Percentiles rank a stretch among this genome's conserved stretches.
Conservation (phyloP, 805 yeast species). For the Candida khao-thaluensis region DNA sequence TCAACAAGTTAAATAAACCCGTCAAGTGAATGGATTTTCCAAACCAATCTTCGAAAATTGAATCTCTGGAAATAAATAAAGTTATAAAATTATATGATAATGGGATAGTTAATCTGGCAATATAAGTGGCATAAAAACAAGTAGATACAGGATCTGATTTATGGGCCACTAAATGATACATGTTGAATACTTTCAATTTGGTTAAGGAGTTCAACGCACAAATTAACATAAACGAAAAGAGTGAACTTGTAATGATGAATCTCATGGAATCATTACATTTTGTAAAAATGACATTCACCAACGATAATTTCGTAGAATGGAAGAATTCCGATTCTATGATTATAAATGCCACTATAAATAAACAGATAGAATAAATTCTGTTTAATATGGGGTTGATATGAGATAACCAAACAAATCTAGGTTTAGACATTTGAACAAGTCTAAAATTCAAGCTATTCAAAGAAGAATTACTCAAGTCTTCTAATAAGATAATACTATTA, state of each 20-base stretch:
- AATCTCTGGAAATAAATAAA: constrained; percentile 50
- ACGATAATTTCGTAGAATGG: constrained; percentile 65
- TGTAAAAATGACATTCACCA: constrained; percentile 51
- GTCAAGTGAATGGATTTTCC: constrained; percentile 76
- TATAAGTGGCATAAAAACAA: constrained; percentile 75
- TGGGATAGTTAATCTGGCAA: constrained; percentile 80
- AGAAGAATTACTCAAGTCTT: constrained; percentile 51
- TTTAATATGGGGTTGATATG: constrained; percentile 47
- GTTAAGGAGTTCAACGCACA: constrained; percentile 66
- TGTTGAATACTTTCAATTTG: constrained; percentile 65
- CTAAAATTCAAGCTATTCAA: constrained; percentile 23
- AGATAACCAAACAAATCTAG: constrained; percentile 41
- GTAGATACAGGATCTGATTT: constrained; percentile 74
- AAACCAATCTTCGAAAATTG: constrained; percentile 67
- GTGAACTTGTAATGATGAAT: constrained; percentile 40
- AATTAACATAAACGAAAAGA: constrained; percentile 65
- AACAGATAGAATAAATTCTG: constrained; percentile 41
- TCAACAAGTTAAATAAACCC: constrained; percentile 68
- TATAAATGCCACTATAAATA: constrained; percentile 47
- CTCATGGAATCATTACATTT: constrained; percentile 28
- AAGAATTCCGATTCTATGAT: constrained; percentile 73
- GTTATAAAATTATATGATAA: constrained; percentile 76
- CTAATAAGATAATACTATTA: constrained; percentile 48
- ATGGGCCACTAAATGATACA: constrained; percentile 70
- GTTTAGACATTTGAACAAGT: constrained; percentile 19